Evolutionary conservation across 129 eudicot genomes (phyloP).

Genomic region (Escallonia herrerae): DNA sequence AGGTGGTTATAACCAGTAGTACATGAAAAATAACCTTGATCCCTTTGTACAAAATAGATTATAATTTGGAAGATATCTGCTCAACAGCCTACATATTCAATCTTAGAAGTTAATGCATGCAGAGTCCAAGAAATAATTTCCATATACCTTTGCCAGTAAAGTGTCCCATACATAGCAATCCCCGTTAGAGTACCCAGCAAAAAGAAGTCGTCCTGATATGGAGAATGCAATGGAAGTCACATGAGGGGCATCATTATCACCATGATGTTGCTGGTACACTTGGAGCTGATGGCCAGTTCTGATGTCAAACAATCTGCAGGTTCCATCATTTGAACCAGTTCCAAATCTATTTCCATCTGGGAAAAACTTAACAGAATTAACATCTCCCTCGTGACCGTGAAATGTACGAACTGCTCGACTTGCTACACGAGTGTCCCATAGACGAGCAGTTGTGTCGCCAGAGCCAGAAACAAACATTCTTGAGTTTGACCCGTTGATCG

Average conservation of each 20-base stretch:
- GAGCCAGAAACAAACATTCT: constrained; percentile 89
- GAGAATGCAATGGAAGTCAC: constrained; percentile 88
- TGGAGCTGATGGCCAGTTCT: constrained; percentile 98
- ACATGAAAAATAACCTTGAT: no score
- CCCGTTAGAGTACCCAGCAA: constrained; percentile 85
- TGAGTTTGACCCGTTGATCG: constrained; percentile 68
- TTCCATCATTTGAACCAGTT: constrained; percentile 92
- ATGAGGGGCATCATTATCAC: constrained; percentile 31
- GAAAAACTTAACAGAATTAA: constrained; percentile 83
- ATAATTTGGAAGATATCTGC: no score
- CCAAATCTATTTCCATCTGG: constrained; percentile 98
- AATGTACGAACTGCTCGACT: constrained; percentile 89
- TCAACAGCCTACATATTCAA: no score
- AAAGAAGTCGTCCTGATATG: constrained; percentile 78
- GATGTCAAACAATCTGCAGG: constrained; percentile 82
- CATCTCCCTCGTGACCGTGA: constrained; percentile 87
- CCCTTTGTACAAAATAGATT: no score
- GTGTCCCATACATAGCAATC: constrained; percentile 97
- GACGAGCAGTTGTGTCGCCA: constrained; percentile 77
- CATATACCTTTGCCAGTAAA: constrained; percentile 71
- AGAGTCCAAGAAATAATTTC: no score
- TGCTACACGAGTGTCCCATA: constrained; percentile 97
- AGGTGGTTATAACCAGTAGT: no score
- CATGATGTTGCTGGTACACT: constrained; percentile 56
- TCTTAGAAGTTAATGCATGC: no score